Base-by-base conservation (phyloP, 1,139 yeast species). In the Sporopachydermia cereana region DNA sequence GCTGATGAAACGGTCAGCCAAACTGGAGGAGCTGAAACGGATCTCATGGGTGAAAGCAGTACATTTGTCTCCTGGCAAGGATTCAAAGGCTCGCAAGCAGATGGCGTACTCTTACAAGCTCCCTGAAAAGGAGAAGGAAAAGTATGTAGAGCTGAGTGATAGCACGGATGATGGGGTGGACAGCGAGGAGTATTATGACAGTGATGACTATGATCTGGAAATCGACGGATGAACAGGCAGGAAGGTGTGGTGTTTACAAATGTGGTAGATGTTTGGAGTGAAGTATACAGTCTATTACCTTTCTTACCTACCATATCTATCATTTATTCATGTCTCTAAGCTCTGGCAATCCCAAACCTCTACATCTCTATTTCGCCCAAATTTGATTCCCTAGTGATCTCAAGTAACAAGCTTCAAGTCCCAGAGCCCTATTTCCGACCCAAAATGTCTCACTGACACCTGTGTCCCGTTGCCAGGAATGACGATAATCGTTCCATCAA, bases 401-500 rank as follows among this genome's bases (percentile, higher is more conserved):
- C 29, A 12, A 34, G 12, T n/a, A 34, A 34, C 17, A 12, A 34
- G 17, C 22, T n/a, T 7, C 22, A 34, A 34, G 9, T 34, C 17
- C 39, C 39, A 34, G 9, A 12, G 9, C 39, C 39, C 39, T 7
- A 34, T 20, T 9, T 12, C 22, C 22, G 39, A 20, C 5, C 39
- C 39, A n/a, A 34, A 34, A 16, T n/a, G 9, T 21, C 39, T 5
- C 9, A 34, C n/a, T 21, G 7, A 7, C 22, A 34, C 22, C 9
- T 7, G 9, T n/a, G 20, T 21, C 17, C 17, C 22, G 9, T 7
- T 7, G 9, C 22, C 9, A n/a, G n/a, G n/a, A n/a, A n/a, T n/a
- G 9, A 12, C 17, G 9, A 34, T n/a, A 34, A 34, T 31, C 55
- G 49, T 9, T 66, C 67, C 54, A 43, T 64, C 69, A 3, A 64